Base-by-base conservation (phyloP, 2,329 filamentous ascomycete genomes). In the Aspergillus phoenicis region DNA sequence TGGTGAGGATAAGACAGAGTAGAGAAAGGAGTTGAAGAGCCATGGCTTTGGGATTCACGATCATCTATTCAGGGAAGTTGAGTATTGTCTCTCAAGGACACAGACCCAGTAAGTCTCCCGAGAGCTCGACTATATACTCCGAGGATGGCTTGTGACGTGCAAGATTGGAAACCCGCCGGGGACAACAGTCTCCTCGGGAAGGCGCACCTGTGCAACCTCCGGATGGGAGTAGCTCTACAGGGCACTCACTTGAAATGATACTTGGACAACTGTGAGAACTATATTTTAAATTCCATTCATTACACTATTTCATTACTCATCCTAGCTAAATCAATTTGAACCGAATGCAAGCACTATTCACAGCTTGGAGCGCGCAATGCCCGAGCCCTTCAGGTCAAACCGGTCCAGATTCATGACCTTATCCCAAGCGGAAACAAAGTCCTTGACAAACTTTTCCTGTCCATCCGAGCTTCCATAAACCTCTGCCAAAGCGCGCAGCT, bases 391-490 rank as follows among this genome's bases (percentile, higher is more conserved):
- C 47, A 66, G 26, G 65, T 91, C 89, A 70, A 87, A 92, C 11
- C 89, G 84, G 73, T 92, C 89, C 59, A 89, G 72, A 71, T 89
- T 88, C 85, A 89, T 89, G 10, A 92, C 85, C 86, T 92, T 92
- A 69, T 81, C 80, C 89, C 89, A 92, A 2, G 86, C 87, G 7
- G 81, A 78, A 15, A 91, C 82, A 70, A 92, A 92, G 79, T 92
- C 89, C 75, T 84, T 85, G 47, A 86, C 84, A 61, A 92, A 89
- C 80, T 87, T 89, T 60, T 85, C 81, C 60, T 83, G 73, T 8
- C 80, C 82, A 68, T 89, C 89, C 0, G 80, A 70, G 65, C 82
- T 82, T 39, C 80, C 89, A 68, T 92, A 92, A 0, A 91, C 83
- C 80, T 92, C 89, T 4, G 89, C 78, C 36, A 91, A 75, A 36